Conservation (phyloP, 768 basidiomycete species). For the Trametes coccinea region DNA sequence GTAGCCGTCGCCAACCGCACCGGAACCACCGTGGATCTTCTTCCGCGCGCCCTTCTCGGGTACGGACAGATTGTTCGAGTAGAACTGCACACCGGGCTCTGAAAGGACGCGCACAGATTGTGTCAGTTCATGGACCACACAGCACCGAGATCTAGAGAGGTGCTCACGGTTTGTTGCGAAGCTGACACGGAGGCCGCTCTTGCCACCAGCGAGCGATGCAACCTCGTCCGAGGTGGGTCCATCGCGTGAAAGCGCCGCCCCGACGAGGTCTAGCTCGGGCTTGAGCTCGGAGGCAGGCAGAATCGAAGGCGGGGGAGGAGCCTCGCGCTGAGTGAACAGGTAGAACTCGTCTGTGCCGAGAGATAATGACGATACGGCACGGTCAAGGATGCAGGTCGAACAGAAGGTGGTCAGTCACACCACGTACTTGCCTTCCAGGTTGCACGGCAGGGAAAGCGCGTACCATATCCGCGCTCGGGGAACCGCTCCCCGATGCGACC, state of each 20-base stretch:
- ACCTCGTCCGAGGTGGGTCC: constrained; percentile 42
- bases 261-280: constrained; percentile 46
- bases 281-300: constrained; percentile 45
- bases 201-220: constrained; percentile 53
- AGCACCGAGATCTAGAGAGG: not conserved
- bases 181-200: constrained; percentile 57
- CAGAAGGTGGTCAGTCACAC: not conserved
- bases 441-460: constrained; percentile 12
- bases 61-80: constrained; percentile 58
- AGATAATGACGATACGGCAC: not conserved
- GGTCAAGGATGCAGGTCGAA: not conserved
- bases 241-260: constrained; percentile 43
- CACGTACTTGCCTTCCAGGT: not conserved
- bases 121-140: not conserved
- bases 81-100: constrained; percentile 80
- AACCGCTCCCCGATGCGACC: constrained; percentile 53
- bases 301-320: constrained; percentile 46
- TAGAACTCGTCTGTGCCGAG: constrained; percentile 61
- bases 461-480: constrained; percentile 65
- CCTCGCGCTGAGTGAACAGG: constrained; percentile 40
- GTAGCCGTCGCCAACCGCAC: constrained; percentile 55
- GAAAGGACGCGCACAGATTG: not conserved
- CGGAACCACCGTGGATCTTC: constrained; percentile 76
- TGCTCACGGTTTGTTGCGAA: constrained; percentile 73
- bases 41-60: constrained; percentile 57